Evolutionary conservation across 2,329 filamentous ascomycete genomes (phyloP), one percentile per base, ranked within the genome.

Genomic region (Nannizziopsis barbatae): DNA sequence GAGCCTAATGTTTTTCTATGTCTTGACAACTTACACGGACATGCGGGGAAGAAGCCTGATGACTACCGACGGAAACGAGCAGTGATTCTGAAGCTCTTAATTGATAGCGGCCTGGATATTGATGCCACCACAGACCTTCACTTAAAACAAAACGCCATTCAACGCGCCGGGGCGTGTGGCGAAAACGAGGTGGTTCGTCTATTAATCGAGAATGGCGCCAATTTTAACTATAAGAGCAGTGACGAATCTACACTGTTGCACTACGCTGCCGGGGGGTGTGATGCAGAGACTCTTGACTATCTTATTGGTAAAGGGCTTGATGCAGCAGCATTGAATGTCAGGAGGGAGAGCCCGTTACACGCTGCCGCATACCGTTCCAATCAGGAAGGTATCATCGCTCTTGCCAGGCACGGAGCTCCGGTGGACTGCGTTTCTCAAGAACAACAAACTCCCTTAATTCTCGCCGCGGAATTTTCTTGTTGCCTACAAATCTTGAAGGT

Each of bases 41-140:
- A 37, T 37, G 35, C n/a, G n/a, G n/a, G n/a, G n/a, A n/a, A n/a
- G 22, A 27, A 27, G 11, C 20, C 22, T 12, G 8, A 33, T 10
- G 5, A 38, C n/a, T 37, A 37, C n/a, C 32, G 20, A n/a, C 18
- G 38, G 8, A 31, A 15, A 30, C 40, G 32, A 5, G 12, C 38
- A 15, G n/a, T 22, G 6, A 6, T 52, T n/a, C 1, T 52, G 2
- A 14, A 37, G 18, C 11, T 52, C n/a, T 30, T 52, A n/a, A 36
- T 52, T 18, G 47, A 47, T 11, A 36, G 35, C 5, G 47, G 44
- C 9, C 14, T 48, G 14, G 32, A 47, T 33, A 7, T 50, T 30
- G 22, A 52, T 1, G 32, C 14, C 5, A 31, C 22, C 7, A 7
- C n/a, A 32, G 35, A 22, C 8, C 4, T 12, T 7, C 20, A 41